phyloP scores from a whole-genome alignment of 805 yeast genomes.

The Saccharomycopsis fibuligera region DNA sequence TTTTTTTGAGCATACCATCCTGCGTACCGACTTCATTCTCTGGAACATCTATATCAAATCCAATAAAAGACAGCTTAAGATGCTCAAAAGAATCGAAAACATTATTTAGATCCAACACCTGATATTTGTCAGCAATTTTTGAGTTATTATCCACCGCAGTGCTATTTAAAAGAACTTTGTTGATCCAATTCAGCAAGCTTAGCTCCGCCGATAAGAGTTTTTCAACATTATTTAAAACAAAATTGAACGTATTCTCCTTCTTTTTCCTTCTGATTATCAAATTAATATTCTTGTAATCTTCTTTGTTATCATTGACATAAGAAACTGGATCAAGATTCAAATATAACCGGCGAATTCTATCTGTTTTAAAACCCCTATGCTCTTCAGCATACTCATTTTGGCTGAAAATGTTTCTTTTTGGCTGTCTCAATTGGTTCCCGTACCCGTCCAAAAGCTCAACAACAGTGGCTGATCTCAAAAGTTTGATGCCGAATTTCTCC shows the following conservation, averaged over 20 bases:
- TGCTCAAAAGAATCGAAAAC: no score
- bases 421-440: conserved; percentile 1
- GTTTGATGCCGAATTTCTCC: conserved; percentile 23
- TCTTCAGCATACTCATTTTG: neutral
- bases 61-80: no score
- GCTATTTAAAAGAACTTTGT: no score
- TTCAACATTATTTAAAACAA: conserved; percentile 19
- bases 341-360: conserved; percentile 20
- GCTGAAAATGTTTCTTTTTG: no score
- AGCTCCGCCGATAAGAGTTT: conserved; percentile 2
- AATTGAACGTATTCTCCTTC: conserved; percentile 23
- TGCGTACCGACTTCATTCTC: no score
- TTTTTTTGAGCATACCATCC: no score
- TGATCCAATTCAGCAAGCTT: conserved; percentile 30
- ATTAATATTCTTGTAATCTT: conserved; percentile 18
- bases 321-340: conserved; percentile 24
- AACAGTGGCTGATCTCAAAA: conserved; percentile 25
- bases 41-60: no score
- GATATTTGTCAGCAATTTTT: no score
- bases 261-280: conserved; percentile 25
- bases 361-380: neutral
- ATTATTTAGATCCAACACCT: no score
- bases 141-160: no score
- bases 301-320: conserved; percentile 17
- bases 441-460: conserved; percentile 24